Percentiles rank a stretch among this genome's conserved stretches.
These are phyloP conservation scores for Didymella segeticola DNA, from an alignment of 2,329 filamentous ascomycete genomes.

Conservation along the genomic window DNA sequence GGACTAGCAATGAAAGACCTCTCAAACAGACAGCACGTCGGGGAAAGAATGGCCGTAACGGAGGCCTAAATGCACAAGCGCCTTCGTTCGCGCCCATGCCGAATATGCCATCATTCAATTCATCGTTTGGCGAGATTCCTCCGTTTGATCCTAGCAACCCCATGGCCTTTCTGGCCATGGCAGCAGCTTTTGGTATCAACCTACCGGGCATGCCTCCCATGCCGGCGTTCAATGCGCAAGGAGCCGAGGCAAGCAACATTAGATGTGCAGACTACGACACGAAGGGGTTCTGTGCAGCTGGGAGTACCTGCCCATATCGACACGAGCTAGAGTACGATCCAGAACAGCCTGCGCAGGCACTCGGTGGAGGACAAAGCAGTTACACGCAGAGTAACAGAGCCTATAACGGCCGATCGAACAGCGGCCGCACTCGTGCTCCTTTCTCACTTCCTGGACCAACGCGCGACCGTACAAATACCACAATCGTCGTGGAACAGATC, in stretches of 20 bases:
- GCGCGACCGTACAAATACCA: constrained; percentile 67
- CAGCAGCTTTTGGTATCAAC: constrained; percentile 54
- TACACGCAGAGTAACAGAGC: not conserved
- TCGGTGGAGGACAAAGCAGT: constrained; percentile 24
- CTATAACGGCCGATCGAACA: constrained; percentile 5
- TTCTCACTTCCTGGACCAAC: constrained; percentile 71
- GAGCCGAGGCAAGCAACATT: constrained; percentile 41
- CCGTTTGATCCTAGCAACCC: constrained; percentile 66
- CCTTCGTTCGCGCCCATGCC: constrained; percentile 19
- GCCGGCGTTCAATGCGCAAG: constrained; percentile 42
- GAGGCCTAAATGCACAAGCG: constrained; percentile 16
- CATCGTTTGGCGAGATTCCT: constrained; percentile 46
- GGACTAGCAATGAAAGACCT: constrained; percentile 48
- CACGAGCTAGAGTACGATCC: constrained; percentile 71
- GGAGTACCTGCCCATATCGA: constrained; percentile 71
- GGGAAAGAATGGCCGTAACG: constrained; percentile 19
- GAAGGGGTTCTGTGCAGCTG: constrained; percentile 74
- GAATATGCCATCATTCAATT: constrained; percentile 20
- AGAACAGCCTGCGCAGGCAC: constrained; percentile 51
- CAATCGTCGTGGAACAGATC: constrained; percentile 79
- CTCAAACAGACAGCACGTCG: constrained; percentile 67
- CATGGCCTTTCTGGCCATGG: constrained; percentile 68
- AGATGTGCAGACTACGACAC: constrained; percentile 74
- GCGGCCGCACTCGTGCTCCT: constrained; percentile 53
- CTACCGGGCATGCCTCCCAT: constrained; percentile 51